These are phyloP conservation scores for Paecilomyces niveus DNA, from an alignment of 2,329 filamentous ascomycete genomes.

Conservation along the genomic window DNA sequence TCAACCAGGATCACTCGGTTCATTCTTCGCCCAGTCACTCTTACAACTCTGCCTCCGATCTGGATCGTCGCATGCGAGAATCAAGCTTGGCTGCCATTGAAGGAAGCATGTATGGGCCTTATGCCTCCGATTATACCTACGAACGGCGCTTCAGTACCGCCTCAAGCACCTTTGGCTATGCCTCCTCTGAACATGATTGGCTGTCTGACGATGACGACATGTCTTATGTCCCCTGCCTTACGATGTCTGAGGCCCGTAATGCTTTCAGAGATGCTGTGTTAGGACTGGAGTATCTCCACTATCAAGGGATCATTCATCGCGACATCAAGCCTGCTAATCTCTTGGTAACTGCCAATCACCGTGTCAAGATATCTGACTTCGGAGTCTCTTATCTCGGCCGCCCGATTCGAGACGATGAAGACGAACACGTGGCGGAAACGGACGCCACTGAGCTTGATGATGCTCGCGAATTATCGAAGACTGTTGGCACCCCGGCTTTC, in stretches of 20 bases:
- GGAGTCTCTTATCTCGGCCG: slow-evolving; percentile 95
- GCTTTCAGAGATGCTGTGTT: slow-evolving; percentile 90
- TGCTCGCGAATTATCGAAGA: slow-evolving; percentile 94
- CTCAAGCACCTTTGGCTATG: slow-evolving; percentile 52
- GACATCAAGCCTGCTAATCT: slow-evolving; percentile 89
- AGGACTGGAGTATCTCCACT: slow-evolving; percentile 87
- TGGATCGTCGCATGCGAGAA: slow-evolving; percentile 21
- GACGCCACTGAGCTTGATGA: slow-evolving; percentile 85
- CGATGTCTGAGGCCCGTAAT: slow-evolving; percentile 70
- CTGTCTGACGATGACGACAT: slow-evolving; percentile 65
- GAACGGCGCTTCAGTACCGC: slow-evolving; percentile 73
- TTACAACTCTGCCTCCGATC: slow-evolving; percentile 42
- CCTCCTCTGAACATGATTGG: slow-evolving; percentile 38
- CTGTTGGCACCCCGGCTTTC: slow-evolving; percentile 93
- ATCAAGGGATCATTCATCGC: slow-evolving; percentile 75
- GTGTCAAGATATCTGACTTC: slow-evolving; percentile 97
- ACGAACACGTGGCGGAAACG: slow-evolving; percentile 69
- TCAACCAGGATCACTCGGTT: slow-evolving; percentile 46
- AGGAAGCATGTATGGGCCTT: slow-evolving; percentile 70
- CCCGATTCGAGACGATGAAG: slow-evolving; percentile 74
- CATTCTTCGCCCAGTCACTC: slow-evolving; percentile 49
- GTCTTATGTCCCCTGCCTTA: slow-evolving; percentile 89
- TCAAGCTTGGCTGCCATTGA: slow-evolving; percentile 53
- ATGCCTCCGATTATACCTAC: slow-evolving; percentile 52
- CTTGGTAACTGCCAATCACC: slow-evolving; percentile 73